Evolutionary conservation across 2,329 filamentous ascomycete species (phyloP).

Genomic region (Hypoxylon sp.): DNA sequence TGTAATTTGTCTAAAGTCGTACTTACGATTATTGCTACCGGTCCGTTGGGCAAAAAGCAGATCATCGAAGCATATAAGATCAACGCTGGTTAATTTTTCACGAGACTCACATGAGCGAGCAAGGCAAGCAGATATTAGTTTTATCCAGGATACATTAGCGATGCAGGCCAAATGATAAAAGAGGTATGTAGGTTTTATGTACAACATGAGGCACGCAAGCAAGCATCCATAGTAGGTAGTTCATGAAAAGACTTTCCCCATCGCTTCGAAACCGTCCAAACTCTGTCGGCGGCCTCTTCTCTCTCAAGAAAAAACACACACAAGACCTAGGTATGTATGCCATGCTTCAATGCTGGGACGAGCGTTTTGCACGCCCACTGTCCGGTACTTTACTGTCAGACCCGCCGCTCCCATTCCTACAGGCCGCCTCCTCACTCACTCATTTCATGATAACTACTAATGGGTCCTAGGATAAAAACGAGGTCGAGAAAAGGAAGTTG

Average conservation of each 20-base stretch:
- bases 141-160: constrained; percentile 40
- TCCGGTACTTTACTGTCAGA: constrained; percentile 18
- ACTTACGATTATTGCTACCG: not conserved
- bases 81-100: not conserved
- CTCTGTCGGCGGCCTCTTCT: constrained; percentile 6
- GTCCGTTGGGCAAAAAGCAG: not conserved
- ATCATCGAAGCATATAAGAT: not conserved
- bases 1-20: too few species aligned
- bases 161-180: constrained; percentile 34
- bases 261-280: constrained; percentile 6
- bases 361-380: constrained; percentile 20
- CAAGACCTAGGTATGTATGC: constrained; percentile 25
- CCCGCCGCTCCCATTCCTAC: constrained; percentile 1
- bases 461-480: constrained; percentile 34
- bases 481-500: constrained; percentile 31
- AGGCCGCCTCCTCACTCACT: constrained; percentile 26
- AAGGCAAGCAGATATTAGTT: constrained; percentile 1
- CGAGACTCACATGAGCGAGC: not conserved
- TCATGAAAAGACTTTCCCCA: constrained; percentile 11
- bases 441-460: constrained; percentile 34
- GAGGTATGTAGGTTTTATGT: constrained; percentile 40
- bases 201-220: constrained; percentile 31
- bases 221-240: constrained; percentile 26
- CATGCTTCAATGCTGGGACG: constrained; percentile 33
- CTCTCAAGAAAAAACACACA: constrained; percentile 20